phyloP scores from a whole-genome alignment of 2,329 filamentous ascomycete species.

The Diaporthe vexans region DNA sequence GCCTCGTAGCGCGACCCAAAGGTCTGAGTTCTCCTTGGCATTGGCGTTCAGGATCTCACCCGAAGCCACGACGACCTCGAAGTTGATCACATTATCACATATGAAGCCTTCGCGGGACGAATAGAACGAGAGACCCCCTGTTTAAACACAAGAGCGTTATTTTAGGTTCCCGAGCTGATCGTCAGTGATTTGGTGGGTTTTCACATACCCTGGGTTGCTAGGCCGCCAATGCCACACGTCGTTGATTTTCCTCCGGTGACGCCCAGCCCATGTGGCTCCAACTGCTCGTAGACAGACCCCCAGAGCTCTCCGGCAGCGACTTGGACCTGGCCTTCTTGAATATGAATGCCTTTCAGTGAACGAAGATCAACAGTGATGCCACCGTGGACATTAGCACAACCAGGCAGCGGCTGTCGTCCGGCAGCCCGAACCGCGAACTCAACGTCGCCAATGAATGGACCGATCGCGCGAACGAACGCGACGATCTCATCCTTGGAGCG shows the following conservation, averaged over 20 bases:
- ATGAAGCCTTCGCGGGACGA: constrained; percentile 1
- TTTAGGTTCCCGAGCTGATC: no score
- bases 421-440: background rate
- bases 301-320: background rate
- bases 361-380: constrained; percentile 9
- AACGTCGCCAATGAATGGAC: background rate
- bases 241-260: background rate
- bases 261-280: background rate
- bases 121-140: background rate
- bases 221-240: constrained; percentile 6
- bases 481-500: background rate
- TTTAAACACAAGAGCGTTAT: background rate
- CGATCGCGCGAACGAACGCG: background rate
- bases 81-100: constrained; percentile 49
- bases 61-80: constrained; percentile 57
- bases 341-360: background rate
- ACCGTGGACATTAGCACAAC: background rate
- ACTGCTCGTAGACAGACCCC: background rate
- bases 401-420: background rate
- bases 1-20: constrained; percentile 42
- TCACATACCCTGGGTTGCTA: background rate
- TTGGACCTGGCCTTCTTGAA: background rate
- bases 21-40: constrained; percentile 46
- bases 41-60: constrained; percentile 55
- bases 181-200: no score